Conservation (phyloP, 805 yeast species). For the Yamadazyma laniorum region DNA sequence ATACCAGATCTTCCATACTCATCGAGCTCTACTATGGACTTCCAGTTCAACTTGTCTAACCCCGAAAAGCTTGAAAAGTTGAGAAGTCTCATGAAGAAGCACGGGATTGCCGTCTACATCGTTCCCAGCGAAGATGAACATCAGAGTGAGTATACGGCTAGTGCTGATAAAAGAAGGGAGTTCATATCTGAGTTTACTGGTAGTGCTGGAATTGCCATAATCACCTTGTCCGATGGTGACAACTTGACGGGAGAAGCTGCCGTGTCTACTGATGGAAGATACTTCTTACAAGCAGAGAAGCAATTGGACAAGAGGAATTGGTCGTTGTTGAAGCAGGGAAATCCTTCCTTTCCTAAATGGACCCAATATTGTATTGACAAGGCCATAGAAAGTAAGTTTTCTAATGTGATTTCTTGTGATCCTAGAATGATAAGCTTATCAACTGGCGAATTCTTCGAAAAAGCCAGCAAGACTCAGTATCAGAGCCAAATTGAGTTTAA, state of each 20-base stretch:
- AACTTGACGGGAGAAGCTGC: slow-evolving; percentile 64
- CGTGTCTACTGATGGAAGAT: slow-evolving; percentile 90
- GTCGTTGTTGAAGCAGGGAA: slow-evolving; percentile 78
- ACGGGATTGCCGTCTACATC: slow-evolving; percentile 68
- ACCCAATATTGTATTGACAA: slow-evolving; percentile 63
- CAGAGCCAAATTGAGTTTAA: slow-evolving; percentile 25
- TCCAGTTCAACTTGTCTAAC: slow-evolving; percentile 40
- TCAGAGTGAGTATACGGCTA: slow-evolving; percentile 84
- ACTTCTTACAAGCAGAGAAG: slow-evolving; percentile 84
- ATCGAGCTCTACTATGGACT: slow-evolving; percentile 2
- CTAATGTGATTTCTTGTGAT: slow-evolving; percentile 73
- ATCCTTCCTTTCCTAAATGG: slow-evolving; percentile 73
- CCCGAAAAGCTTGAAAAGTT: slow-evolving; percentile 57
- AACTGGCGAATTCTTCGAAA: slow-evolving; percentile 41
- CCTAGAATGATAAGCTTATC: slow-evolving; percentile 65
- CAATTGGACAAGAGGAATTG: slow-evolving; percentile 74
- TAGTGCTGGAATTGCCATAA: slow-evolving; percentile 88
- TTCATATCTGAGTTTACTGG: slow-evolving; percentile 90
- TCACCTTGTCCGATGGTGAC: slow-evolving; percentile 51
- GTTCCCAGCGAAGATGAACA: slow-evolving; percentile 92
- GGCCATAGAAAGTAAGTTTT: slow-evolving; percentile 48
- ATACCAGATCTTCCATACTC: slow-evolving; percentile 28
- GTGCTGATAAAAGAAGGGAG: slow-evolving; percentile 77
- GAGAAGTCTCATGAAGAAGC: slow-evolving; percentile 60
- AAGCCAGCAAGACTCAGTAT: slow-evolving; percentile 18